Evolutionary conservation across 1,139 yeast genomes (phyloP), one percentile per base, ranked within the genome.

Genomic region (Saccharomyces hybrid): DNA sequence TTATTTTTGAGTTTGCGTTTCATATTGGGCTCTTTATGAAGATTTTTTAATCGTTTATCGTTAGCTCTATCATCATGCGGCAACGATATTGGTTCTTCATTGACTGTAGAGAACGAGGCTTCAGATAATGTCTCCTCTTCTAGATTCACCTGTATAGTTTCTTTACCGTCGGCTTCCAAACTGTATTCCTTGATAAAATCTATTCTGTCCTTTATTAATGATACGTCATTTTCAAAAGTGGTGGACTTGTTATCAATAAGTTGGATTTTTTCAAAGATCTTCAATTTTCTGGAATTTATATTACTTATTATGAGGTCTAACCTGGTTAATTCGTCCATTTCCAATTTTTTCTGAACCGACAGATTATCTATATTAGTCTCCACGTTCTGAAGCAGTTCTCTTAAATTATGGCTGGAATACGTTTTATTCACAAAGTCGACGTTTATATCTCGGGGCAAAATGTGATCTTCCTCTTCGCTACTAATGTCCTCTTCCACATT

Each of bases 1-100:
- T 29, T 49, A 25, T 56, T 32, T 23, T 46, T 51, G 6, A 49
- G 23, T 6, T 51, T 41, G 14, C 27, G n/a, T 16, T 20, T n/a
- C 28, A 8, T 29, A 26, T 31, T 46, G 47, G 25, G 46, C 31
- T 5, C 13, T n/a, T 38, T 38, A 2, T 38, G 1, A 5, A 16
- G 8, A 38, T 6, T 1, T 20, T 20, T 38, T 5, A 38, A 38
- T 16, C 44, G 9, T 9, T 9, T 38, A 16, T 38, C 44, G 44
- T 4, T 9, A 16, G 23, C 8, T 38, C 8, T 13, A 38, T 38
- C 44, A 38, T 16, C 8, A 16, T 38, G 13, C 13, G 13, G 44
- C 25, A 13, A 16, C 44, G 25, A 38, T 1, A 38, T 8, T 11
- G 25, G 8, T 38, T 16, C 44, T 16, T 38, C 25, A 20, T 38